Base-by-base conservation (phyloP, 257 asterid genomes). In the Solanum corneliomulleri region DNA sequence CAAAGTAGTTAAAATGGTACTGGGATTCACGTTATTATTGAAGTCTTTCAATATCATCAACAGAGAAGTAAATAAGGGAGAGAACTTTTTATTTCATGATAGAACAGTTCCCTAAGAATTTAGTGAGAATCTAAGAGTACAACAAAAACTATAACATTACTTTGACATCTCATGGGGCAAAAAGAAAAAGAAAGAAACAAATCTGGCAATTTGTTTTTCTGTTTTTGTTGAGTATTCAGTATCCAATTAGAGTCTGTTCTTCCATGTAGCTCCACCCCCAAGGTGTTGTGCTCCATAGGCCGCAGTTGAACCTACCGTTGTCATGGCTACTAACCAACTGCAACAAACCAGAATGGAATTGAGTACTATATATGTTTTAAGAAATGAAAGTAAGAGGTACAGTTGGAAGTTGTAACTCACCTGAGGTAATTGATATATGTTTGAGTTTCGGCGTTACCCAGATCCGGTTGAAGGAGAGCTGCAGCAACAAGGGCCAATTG, bases 381-480 rank as follows among this genome's bases (percentile, higher is more conserved):
- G n/a, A 60, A 41, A 41, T 72, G 60, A 37, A 68, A 31, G 21
- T 44, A 62, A 84, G 21, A 70, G 75, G 21, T 21, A 47, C 23
- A n/a, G 60, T n/a, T 44, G 14, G 25, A 42, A 47, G 44, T 27
- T 49, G 18, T 29, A 47, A 80, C 68, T 20, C 88, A 96, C 99
- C 99, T 96, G 82, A 97, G 88, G 66, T 91, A 92, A 84, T 90
- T 87, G 86, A 97, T 90, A 86, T 90, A 97, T 7, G 88, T 82
- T 87, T 69, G 94, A 49, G 98, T 95, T 86, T 91, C 99, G 89
- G 89, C 98, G 39, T 87, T 93, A 58, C 99, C 99, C 70, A 95
- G 92, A 84, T 88, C 96, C n/a, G 99, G 99, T 88, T 97, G 99
- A 89, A 97, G 97, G 68, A 97, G 94, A 60, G 99, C 99, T 42